A percentile compares a stretch with the other conserved stretches of the same genome.
phyloP scores from a whole-genome alignment of 176 grass and related monocot genomes.

The Eleusine indica region DNA sequence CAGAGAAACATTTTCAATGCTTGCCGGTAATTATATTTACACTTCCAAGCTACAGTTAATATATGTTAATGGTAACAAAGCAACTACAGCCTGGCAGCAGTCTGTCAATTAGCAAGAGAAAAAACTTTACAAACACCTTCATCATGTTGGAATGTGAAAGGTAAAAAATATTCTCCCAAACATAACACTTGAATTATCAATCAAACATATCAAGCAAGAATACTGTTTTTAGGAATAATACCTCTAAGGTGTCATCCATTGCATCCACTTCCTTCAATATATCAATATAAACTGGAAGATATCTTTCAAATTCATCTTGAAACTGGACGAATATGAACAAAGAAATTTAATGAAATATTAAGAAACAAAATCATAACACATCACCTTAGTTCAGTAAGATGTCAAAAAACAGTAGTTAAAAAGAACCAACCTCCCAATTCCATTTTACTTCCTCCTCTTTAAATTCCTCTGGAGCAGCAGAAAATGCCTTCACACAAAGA shows the following conservation, averaged over 20 bases:
- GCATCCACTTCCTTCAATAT: constrained; percentile 28
- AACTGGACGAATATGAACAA: constrained; percentile 15
- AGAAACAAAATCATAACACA: neutral
- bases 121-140: neutral
- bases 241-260: constrained; percentile 5
- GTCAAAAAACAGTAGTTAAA: neutral
- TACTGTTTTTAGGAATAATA: neutral
- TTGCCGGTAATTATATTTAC: neutral
- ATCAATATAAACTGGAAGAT: constrained; percentile 23
- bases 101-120: neutral
- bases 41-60: neutral
- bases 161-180: neutral
- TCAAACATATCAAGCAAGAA: neutral
- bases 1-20: neutral
- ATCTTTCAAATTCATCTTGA: constrained; percentile 42
- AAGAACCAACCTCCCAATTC: constrained; percentile 37
- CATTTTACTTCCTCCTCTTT: neutral
- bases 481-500: constrained; percentile 3
- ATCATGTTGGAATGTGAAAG: neutral
- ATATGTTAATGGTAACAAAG: neutral
- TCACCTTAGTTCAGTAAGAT: neutral
- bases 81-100: neutral
- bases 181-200: neutral
- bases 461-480: constrained; percentile 22
- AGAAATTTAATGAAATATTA: neutral